Evolutionary conservation across 768 basidiomycete genomes (phyloP).

Genomic region (Dacryopinax spathularia): DNA sequence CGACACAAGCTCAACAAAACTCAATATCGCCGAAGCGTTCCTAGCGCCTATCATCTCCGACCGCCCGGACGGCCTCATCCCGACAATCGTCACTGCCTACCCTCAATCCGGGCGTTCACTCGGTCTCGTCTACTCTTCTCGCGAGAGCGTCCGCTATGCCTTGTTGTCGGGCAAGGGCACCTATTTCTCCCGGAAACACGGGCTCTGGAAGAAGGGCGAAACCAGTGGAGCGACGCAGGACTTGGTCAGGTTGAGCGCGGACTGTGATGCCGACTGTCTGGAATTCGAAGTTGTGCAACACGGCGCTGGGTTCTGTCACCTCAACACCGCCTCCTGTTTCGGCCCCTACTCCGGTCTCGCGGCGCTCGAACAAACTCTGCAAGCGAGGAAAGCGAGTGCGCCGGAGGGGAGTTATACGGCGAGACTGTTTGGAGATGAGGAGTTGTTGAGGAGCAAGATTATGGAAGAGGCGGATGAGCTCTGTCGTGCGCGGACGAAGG

Average conservation of each 20-base stretch:
- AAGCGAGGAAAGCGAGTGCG: conserved; percentile 53
- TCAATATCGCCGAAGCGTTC: conserved; percentile 75
- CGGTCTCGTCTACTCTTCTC: conserved; percentile 91
- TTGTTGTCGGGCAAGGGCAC: conserved; percentile 81
- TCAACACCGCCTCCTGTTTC: conserved; percentile 78
- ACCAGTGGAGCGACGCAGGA: conserved; percentile 89
- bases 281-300: conserved; percentile 83
- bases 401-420: conserved; percentile 88
- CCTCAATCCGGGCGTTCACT: conserved; percentile 56
- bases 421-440: conserved; percentile 66
- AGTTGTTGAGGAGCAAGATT: conserved; percentile 80
- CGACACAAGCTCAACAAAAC: conserved; percentile 37
- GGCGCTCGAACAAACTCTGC: conserved; percentile 66
- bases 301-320: conserved; percentile 87
- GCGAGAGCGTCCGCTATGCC: conserved; percentile 69
- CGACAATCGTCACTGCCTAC: conserved; percentile 71
- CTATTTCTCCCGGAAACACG: conserved; percentile 92
- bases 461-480: conserved; percentile 98
- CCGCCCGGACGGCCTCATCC: conserved; percentile 80
- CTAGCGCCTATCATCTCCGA: conserved; percentile 71
- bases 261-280: conserved; percentile 87
- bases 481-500: conserved; percentile 61
- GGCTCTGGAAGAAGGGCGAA: conserved; percentile 93
- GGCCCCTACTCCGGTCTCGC: conserved; percentile 64
- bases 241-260: conserved; percentile 62